Evolutionary conservation across 805 yeast species (phyloP).

Genomic region (Blastobotrys muscicola): DNA sequence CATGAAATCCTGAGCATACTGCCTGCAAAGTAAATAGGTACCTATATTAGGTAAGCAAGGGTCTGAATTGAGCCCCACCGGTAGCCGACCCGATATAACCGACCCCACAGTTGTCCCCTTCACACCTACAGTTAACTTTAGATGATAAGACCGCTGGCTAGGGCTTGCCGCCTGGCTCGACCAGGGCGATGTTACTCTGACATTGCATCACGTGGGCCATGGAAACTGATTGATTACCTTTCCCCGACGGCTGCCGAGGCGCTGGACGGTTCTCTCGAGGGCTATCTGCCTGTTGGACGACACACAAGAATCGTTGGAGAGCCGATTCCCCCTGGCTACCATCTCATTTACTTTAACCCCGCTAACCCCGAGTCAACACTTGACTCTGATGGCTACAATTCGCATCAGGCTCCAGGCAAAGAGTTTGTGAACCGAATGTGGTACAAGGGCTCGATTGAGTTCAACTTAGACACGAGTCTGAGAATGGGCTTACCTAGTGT

Average conservation of each 20-base stretch:
- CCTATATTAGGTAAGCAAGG: too few relatives aligned
- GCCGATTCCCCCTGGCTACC: constrained; percentile 42
- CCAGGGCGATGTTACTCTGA: too few relatives aligned
- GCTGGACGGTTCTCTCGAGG: constrained; percentile 22
- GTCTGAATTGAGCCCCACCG: too few relatives aligned
- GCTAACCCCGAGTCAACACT: constrained; percentile 36
- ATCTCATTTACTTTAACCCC: constrained; percentile 61
- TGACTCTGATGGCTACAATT: constrained; percentile 71
- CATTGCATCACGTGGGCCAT: constrained; percentile 15
- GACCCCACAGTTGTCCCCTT: too few relatives aligned
- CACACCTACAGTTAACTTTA: too few relatives aligned
- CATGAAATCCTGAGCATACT: too few relatives aligned
- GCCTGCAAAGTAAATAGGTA: too few relatives aligned
- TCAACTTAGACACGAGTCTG: constrained; percentile 25
- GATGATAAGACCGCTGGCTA: too few relatives aligned
- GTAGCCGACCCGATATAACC: too few relatives aligned
- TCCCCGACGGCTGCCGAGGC: constrained; percentile 21
- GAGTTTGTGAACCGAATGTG: constrained; percentile 55
- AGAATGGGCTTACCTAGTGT: constrained; percentile 30
- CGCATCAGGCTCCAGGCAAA: constrained; percentile 56
- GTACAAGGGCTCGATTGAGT: constrained; percentile 59
- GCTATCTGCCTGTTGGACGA: constrained; percentile 18
- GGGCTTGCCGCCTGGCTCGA: too few relatives aligned
- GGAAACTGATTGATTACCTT: constrained; percentile 22
- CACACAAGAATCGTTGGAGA: constrained; percentile 10